Evolutionary conservation across 345 rosid species (phyloP).

Genomic region (Murraya paniculata): DNA sequence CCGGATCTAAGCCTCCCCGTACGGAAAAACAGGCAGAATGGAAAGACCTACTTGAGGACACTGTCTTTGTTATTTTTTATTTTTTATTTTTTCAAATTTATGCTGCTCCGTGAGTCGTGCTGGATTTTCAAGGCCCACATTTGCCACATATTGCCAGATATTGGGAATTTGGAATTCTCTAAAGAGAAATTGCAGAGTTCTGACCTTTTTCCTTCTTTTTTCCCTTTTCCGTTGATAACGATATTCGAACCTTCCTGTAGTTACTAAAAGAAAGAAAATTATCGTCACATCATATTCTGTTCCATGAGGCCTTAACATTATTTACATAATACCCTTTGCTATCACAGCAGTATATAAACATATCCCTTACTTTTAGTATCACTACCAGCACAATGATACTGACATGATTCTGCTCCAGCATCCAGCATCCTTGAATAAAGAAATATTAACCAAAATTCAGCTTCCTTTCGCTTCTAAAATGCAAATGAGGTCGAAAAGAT

Average conservation of each 20-base stretch:
- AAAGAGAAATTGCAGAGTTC: neutral
- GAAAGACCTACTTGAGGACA: too few species aligned
- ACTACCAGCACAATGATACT: too few species aligned
- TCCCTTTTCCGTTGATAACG: too few species aligned
- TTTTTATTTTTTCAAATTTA: too few species aligned
- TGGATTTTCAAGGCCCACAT: neutral
- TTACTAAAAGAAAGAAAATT: neutral
- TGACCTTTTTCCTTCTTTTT: too few species aligned
- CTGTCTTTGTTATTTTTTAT: too few species aligned
- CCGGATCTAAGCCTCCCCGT: too few species aligned
- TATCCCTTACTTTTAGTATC: too few species aligned
- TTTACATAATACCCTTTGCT: too few species aligned
- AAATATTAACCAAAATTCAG: neutral
- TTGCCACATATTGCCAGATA: neutral
- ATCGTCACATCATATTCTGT: neutral
- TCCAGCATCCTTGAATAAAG: neutral
- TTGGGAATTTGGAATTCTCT: neutral
- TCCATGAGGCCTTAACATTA: neutral
- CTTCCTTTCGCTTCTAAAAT: neutral
- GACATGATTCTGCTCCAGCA: neutral
- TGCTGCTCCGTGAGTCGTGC: too few species aligned
- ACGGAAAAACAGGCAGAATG: too few species aligned
- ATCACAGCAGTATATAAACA: neutral
- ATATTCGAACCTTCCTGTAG: neutral
- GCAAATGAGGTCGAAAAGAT: neutral